phyloP scores from a whole-genome alignment of 306 rosid species.

The Parietaria judaica region DNA sequence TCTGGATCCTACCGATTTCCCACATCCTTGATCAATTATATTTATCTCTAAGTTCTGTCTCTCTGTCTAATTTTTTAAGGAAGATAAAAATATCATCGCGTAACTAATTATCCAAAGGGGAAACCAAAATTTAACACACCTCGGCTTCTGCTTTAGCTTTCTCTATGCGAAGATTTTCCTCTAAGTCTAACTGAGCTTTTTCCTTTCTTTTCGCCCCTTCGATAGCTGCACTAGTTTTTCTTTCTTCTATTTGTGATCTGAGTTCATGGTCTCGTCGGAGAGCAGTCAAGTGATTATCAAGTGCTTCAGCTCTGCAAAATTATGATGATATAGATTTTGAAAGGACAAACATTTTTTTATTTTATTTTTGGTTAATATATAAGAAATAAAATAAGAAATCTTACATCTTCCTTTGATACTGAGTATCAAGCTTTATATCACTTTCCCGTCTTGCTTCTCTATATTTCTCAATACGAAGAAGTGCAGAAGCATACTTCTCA shows the following conservation, averaged over 20 bases:
- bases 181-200: constrained; percentile 60
- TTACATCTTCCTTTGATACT: constrained; percentile 76
- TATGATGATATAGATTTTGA: not conserved
- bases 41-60: no score
- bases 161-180: constrained; percentile 75
- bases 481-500: constrained; percentile 46
- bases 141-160: constrained; percentile 79
- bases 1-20: no score
- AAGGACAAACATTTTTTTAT: not conserved
- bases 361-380: not conserved
- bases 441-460: constrained; percentile 67
- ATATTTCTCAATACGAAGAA: constrained; percentile 53
- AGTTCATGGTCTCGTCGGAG: constrained; percentile 75
- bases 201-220: constrained; percentile 85
- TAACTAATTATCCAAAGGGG: constrained; percentile 10
- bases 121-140: constrained; percentile 33
- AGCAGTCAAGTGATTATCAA: constrained; percentile 82
- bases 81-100: no score
- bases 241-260: constrained; percentile 85
- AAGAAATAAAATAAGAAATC: constrained; percentile 16
- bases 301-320: constrained; percentile 49
- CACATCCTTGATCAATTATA: no score
- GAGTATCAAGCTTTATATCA: constrained; percentile 70
- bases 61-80: no score
- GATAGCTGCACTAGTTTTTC: constrained; percentile 78